phyloP scores from a whole-genome alignment of 2,329 filamentous ascomycete species.

The Diaporthe ilicicola region DNA sequence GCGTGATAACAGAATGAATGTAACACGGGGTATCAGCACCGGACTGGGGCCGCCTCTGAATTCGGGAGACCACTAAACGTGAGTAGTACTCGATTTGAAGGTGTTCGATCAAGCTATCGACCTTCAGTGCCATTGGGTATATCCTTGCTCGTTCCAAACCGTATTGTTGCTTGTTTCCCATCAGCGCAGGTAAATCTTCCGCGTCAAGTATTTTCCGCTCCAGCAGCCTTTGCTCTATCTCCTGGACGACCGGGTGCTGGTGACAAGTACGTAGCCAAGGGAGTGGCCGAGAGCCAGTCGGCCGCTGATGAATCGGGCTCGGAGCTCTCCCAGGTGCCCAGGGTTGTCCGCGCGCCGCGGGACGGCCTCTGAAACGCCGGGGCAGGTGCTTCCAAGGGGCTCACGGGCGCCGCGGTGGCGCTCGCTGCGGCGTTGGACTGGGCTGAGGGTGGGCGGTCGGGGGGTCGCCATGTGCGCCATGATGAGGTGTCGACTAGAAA shows the following conservation, averaged over 20 bases:
- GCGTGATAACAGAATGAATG: too few relatives aligned
- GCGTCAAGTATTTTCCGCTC: not conserved
- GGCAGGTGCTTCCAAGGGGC: not conserved
- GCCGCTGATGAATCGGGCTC: not conserved
- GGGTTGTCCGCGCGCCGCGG: not conserved
- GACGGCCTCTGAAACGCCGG: not conserved
- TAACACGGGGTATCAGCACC: too few relatives aligned
- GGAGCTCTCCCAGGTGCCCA: constrained; percentile 3
- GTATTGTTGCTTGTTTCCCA: not conserved
- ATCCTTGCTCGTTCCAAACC: not conserved
- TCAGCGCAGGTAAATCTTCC: too few relatives aligned
- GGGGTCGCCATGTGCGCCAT: not conserved
- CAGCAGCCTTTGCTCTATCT: not conserved
- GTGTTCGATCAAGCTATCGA: too few relatives aligned
- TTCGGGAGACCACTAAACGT: too few relatives aligned
- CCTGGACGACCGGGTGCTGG: not conserved
- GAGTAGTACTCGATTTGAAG: too few relatives aligned
- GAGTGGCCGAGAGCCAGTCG: not conserved
- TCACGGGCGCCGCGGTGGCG: not conserved
- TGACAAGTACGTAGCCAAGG: not conserved
- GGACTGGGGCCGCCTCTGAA: not conserved
- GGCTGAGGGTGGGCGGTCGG: not conserved
- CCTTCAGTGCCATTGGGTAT: too few relatives aligned
- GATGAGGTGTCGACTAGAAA: not conserved
- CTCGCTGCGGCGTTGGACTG: not conserved